Evolutionary conservation across 2,329 filamentous ascomycete species (phyloP), one percentile per base, ranked within the genome.

Genomic region (Trichoderma sp.): DNA sequence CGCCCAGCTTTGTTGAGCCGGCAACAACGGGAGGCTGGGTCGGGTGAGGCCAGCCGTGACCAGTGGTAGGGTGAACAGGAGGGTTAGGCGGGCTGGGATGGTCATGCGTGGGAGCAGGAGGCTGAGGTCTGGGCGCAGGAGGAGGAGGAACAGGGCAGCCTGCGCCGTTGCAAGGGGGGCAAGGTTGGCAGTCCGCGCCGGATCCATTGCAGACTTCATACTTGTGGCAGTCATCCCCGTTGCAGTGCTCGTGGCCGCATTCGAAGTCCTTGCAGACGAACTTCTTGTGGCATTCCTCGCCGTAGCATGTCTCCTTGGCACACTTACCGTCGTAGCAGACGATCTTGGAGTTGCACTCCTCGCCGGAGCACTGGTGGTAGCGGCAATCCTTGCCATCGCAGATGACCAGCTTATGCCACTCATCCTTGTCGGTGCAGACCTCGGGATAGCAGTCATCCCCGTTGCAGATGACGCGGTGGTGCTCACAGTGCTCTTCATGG

Each of bases 241-340:
- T 62, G 75, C 80, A 82, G 24, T 72, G 70, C 72, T 78, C 77
- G 72, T 79, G 76, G 73, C 76, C 74, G 77, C 77, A 81, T 28
- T 79, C 73, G 11, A 78, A 69, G 57, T 76, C 76, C 34, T 76
- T 74, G 77, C 81, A 82, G 76, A 79, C 75, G 53, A 77, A 75
- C 73, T 81, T 80, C 76, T 79, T 79, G 67, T 75, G 73, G 75
- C 79, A 81, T 67, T 78, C 76, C 5, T 80, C 74, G 39, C 75
- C 74, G 62, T 74, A 71, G 76, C 78, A 78, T 65, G 77, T 73
- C 74, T 77, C 78, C 30, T 75, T 69, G 21, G 72, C 71, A 76
- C 80, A 83, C 70, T 78, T 74, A 70, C 74, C 76, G 60, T 78
- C 76, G 73, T 75, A 75, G 79, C 80, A 83, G 75, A 78, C 74